A percentile compares a stretch with the other conserved stretches of the same genome.
Evolutionary conservation across 2,329 filamentous ascomycete genomes (phyloP).

Genomic region (Xylariomycetidae sp.): DNA sequence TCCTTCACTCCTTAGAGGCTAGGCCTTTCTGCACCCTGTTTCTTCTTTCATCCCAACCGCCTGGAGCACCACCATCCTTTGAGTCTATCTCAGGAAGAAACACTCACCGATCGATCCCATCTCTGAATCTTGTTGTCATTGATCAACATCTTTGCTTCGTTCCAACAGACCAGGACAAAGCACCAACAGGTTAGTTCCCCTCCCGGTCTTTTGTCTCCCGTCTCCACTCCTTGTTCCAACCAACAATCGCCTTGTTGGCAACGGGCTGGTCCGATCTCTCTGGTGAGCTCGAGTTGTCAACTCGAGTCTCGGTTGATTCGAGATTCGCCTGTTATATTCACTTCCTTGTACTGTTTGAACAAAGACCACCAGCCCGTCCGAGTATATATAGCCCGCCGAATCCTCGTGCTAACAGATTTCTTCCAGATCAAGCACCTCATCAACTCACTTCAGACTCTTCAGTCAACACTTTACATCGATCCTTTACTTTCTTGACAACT

Average conservation of each 20-base stretch:
- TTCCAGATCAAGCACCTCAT: too few relatives aligned
- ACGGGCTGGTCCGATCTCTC: slow-evolving; percentile 5
- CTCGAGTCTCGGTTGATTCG: too few relatives aligned
- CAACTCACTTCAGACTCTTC: too few relatives aligned
- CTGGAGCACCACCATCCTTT: slow-evolving; percentile 37
- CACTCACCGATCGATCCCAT: slow-evolving; percentile 14
- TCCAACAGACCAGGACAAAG: slow-evolving; percentile 17
- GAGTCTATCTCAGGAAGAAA: slow-evolving; percentile 22
- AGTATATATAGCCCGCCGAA: too few relatives aligned
- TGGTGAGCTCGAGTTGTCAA: not conserved
- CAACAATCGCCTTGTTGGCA: slow-evolving; percentile 14
- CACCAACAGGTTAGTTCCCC: slow-evolving; percentile 18
- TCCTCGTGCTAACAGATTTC: too few relatives aligned
- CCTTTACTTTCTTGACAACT: slow-evolving; percentile 17
- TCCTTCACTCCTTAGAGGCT: slow-evolving; percentile 33
- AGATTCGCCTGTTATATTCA: too few relatives aligned
- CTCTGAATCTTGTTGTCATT: slow-evolving; percentile 18
- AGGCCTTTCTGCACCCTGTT: slow-evolving; percentile 24
- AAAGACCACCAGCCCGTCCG: too few relatives aligned
- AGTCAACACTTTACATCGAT: slow-evolving; percentile 14
- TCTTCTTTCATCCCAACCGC: slow-evolving; percentile 27
- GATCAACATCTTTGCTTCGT: slow-evolving; percentile 16
- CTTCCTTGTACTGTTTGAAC: too few relatives aligned
- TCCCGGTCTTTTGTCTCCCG: slow-evolving; percentile 1
- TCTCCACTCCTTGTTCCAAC: slow-evolving; percentile 3